Evolutionary conservation across 345 rosid genomes (phyloP), one percentile per base, ranked within the genome.

Genomic region (Pugionium dolabratum): DNA sequence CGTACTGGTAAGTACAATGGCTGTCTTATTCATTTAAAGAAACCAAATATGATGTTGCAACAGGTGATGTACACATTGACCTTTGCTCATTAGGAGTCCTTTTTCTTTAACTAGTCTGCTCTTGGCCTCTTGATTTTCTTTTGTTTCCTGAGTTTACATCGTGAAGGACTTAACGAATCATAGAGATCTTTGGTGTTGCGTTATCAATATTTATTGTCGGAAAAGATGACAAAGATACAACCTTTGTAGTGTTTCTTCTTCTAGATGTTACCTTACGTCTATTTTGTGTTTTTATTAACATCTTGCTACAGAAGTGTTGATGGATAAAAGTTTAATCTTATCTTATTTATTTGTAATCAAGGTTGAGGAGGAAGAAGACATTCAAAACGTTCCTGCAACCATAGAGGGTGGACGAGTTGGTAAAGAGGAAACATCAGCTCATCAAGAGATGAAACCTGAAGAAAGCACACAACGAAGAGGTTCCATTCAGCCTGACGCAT

Each of bases 281-380:
- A 54, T 67, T 11, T 54, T 18, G 6, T 46, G 45, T 59, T 54
- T 42, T 36, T 32, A 28, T 61, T 54, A 47, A 48, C 69, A 54
- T 54, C 45, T 44, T 67, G 54, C 54, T 41, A 29, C 69, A 55
- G 28, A 47, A 5, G 46, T 54, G 39, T 46, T 54, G 45, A 40
- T 54, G 51, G 52, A 39, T 9, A 39, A 1, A 39, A 25, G 5
- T 72, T 62, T 59, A 70, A 46, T 28, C 43, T 74, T 46, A 49
- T 73, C 71, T 57, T 63, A 34, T 79, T 42, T 76, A 18, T 57
- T 75, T 78, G 74, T 57, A 64, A 72, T 53, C 70, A 59, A 93
- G 98, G 98, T 93, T 75, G 97, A 90, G 87, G 90, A 90, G 66
- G 82, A 75, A 81, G 85, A 86, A 49, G 90, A 85, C 78, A 90